Evolutionary conservation across 768 basidiomycete genomes (phyloP).

Genomic region (Neoboletus magnificus): DNA sequence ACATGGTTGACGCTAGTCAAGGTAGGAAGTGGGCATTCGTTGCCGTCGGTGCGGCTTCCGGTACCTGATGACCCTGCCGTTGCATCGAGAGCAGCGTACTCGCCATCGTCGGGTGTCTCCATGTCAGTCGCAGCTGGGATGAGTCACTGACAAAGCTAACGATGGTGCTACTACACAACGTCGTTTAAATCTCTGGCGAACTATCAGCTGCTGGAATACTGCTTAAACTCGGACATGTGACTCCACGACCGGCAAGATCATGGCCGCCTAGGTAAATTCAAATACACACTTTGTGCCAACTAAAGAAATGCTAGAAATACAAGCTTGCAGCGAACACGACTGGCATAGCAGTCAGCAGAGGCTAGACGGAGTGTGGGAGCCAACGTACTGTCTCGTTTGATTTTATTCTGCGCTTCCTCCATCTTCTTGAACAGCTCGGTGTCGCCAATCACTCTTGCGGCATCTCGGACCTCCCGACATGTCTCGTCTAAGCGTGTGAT

Average conservation of each 20-base stretch:
- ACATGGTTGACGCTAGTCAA: constrained; percentile 6
- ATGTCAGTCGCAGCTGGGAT: constrained; percentile 7
- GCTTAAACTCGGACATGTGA: not conserved
- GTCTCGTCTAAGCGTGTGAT: constrained; percentile 97
- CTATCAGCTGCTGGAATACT: constrained; percentile 21
- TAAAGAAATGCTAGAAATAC: constrained; percentile 57
- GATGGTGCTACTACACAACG: not conserved
- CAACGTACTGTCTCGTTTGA: constrained; percentile 91
- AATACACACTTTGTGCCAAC: not conserved
- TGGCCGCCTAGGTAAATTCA: not conserved
- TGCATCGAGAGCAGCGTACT: not conserved
- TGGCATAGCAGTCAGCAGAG: constrained; percentile 28
- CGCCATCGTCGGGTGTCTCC: constrained; percentile 6
- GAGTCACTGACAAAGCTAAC: not conserved
- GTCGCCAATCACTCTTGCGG: constrained; percentile 96
- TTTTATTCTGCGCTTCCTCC: constrained; percentile 91
- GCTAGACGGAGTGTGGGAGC: not conserved
- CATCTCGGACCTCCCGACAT: constrained; percentile 94
- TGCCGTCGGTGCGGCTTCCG: constrained; percentile 4
- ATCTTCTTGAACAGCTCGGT: constrained; percentile 95
- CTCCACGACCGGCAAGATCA: no score
- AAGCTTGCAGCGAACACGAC: constrained; percentile 86
- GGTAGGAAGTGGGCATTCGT: not conserved
- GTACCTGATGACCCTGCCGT: constrained; percentile 9
- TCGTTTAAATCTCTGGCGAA: constrained; percentile 15